Base-by-base conservation (phyloP, 495 filamentous ascomycete species). In the Penicillium malachiteum region DNA sequence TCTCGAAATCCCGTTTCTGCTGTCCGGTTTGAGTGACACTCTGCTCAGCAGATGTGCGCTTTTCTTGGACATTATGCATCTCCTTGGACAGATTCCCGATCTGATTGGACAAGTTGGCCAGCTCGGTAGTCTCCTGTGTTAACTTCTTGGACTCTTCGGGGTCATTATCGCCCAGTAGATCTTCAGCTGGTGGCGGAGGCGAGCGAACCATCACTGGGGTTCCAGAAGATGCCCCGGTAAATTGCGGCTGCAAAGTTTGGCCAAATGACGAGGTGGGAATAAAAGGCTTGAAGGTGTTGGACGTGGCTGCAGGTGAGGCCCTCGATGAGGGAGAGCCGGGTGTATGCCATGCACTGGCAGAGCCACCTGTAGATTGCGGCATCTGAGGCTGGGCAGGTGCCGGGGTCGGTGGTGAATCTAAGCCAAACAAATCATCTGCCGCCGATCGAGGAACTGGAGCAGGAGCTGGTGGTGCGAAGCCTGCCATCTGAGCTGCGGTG, bases 61-160 rank as follows among this genome's bases (percentile, higher is more conserved):
- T 92, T 37, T 76, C 82, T 64, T 95, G 92, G 5, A 96, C 86
- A 55, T 90, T 90, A 68, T 94, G 88, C 82, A 96, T 96, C 76
- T 98, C 91, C 69, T 88, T 94, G 2, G 91, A 85, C 52, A 98
- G 72, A 7, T 86, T 90, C 6, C 91, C 86, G 53, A 98, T 88
- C 69, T 97, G 93, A 68, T 96, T 97, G 6, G 92, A 96, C 51
- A 98, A 72, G 64, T 98, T 98, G 31, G 92, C 94, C n/a, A 97
- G 79, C 64, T 98, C 94, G 1, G 88, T 86, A 5, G 91, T 94
- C 69, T 98, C 94, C 54, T 84, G 85, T 0, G 85, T 92, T 44
- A 97, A 72, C 64, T 87, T 93, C 67, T 88, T 95, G 66, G 84
- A 91, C 46, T 92, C 82, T 67, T 96, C 92, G 3, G 90, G 90